Percentiles rank a stretch among this genome's conserved stretches.
Conservation (phyloP, 495 filamentous ascomycete genomes). For the Daldinia vernicosa region DNA sequence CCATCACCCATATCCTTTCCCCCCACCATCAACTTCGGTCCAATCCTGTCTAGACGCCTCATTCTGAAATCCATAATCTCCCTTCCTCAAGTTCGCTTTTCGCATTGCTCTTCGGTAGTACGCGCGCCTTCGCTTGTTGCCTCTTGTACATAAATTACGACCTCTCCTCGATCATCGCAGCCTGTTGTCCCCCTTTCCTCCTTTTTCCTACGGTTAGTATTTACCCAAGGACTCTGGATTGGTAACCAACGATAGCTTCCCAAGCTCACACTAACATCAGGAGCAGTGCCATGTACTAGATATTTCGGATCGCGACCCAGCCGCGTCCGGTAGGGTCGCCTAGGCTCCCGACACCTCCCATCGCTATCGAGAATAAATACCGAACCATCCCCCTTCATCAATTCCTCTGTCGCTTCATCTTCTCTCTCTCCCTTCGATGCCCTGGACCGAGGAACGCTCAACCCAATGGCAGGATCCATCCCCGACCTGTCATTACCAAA, state of each 20-base stretch:
- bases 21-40: conserved; percentile 32
- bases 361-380: conserved; percentile 44
- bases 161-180: conserved; percentile 8
- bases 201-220: conserved; percentile 41
- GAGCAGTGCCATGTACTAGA: conserved; percentile 58
- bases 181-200: conserved; percentile 33
- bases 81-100: conserved; percentile 35
- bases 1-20: conserved; percentile 12
- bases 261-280: conserved; percentile 44
- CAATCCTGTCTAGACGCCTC: conserved; percentile 50
- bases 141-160: conserved; percentile 46
- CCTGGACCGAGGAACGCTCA: conserved; percentile 37
- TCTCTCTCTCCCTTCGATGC: conserved; percentile 41
- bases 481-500: conserved; percentile 53
- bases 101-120: conserved; percentile 42
- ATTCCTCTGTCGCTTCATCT: conserved; percentile 23
- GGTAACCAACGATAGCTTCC: conserved; percentile 35
- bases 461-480: conserved; percentile 61
- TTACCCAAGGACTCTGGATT: conserved; percentile 47
- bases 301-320: conserved; percentile 53
- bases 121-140: conserved; percentile 21
- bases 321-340: conserved; percentile 46
- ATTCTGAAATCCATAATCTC: conserved; percentile 45
- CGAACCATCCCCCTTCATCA: conserved; percentile 30
- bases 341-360: conserved; percentile 35